These are phyloP conservation scores for Pilatotrama ljubarskyi DNA, from an alignment of 768 basidiomycete genomes.

Conservation along the genomic window DNA sequence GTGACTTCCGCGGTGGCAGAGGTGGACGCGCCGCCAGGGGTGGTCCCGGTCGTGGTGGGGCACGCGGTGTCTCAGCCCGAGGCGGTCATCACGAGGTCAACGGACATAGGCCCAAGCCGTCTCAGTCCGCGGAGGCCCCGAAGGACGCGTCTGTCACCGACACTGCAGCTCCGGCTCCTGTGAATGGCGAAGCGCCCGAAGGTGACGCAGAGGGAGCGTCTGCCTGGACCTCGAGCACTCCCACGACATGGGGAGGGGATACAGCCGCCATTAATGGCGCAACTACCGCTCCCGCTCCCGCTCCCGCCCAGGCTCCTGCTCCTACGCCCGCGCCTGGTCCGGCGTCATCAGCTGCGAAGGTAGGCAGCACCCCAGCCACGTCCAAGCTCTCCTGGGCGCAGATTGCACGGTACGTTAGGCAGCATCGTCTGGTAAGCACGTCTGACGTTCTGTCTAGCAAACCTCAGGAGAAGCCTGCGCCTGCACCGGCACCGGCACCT, in stretches of 20 bases:
- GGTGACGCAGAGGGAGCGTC: constrained; percentile 32
- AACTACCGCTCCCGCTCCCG: constrained; percentile 30
- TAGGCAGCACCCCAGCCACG: constrained; percentile 61
- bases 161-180: constrained; percentile 28
- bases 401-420: constrained; percentile 61
- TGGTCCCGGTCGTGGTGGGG: constrained; percentile 41
- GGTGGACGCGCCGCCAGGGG: constrained; percentile 65
- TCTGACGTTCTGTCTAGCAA: constrained; percentile 36
- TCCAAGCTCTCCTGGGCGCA: constrained; percentile 87
- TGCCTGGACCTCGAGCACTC: constrained; percentile 31
- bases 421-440: neutral
- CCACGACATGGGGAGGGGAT: constrained; percentile 32
- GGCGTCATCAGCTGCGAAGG: constrained; percentile 19
- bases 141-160: constrained; percentile 26
- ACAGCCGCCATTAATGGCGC: constrained; percentile 30
- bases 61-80: constrained; percentile 47
- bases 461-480: constrained; percentile 63
- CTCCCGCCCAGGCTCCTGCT: constrained; percentile 33
- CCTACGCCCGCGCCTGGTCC: constrained; percentile 27
- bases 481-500: constrained; percentile 37
- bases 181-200: constrained; percentile 33
- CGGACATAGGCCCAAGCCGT: constrained; percentile 38
- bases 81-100: constrained; percentile 45
- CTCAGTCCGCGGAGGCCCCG: constrained; percentile 23
- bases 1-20: constrained; percentile 61